Conservation (phyloP, 192 early-diverging fungal genomes). For the Coemansia aciculifera region DNA sequence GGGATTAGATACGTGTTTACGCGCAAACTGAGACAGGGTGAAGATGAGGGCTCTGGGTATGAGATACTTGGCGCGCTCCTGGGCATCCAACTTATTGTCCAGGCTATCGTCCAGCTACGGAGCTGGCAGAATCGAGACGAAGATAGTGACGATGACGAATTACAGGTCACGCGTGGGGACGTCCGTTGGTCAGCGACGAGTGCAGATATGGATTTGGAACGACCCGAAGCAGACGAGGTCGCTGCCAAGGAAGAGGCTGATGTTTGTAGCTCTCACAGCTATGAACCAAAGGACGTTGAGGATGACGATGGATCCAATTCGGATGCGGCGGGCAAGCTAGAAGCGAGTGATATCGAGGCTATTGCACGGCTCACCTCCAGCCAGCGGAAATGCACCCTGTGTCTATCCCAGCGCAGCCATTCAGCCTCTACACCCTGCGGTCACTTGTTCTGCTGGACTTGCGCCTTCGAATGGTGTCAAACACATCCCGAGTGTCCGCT, state of each 20-base stretch:
- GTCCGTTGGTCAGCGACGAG: constrained; percentile 10
- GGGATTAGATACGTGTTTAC: constrained; percentile 84
- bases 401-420: constrained; percentile 70
- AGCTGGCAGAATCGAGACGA: constrained; percentile 19
- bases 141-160: constrained; percentile 17
- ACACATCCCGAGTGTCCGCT: constrained; percentile 93
- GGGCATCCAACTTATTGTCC: constrained; percentile 68
- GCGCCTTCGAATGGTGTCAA: constrained; percentile 89
- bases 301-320: not conserved
- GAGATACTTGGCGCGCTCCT: constrained; percentile 86
- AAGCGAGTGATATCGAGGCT: constrained; percentile 12
- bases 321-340: not conserved
- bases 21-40: constrained; percentile 69
- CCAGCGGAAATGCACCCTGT: constrained; percentile 80
- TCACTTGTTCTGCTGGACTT: constrained; percentile 95
- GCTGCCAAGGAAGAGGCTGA: not conserved
- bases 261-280: not conserved
- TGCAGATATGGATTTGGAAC: not conserved
- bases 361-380: constrained; percentile 48
- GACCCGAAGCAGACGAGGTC: constrained; percentile 4
- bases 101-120: constrained; percentile 51
- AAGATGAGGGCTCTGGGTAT: constrained; percentile 70
- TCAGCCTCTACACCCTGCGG: constrained; percentile 91
- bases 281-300: not conserved
- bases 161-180: not conserved